Conservation (phyloP, 163 green algal genomes). For the Volvox carteri region DNA sequence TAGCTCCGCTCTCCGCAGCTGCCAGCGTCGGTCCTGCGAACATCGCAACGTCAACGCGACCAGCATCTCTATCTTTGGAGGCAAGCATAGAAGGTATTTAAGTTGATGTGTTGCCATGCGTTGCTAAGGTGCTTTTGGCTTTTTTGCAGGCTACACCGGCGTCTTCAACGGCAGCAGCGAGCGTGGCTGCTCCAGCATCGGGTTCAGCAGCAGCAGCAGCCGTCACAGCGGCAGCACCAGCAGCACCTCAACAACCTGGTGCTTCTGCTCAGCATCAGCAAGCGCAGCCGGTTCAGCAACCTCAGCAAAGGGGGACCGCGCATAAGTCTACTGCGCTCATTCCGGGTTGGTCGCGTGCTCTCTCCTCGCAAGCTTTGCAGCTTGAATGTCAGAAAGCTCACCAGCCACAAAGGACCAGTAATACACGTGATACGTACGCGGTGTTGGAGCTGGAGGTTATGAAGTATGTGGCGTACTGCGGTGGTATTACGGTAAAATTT, state of each 20-base stretch:
- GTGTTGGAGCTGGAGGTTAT: constrained; percentile 79
- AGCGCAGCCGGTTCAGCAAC: constrained; percentile 12
- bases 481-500: constrained; percentile 74
- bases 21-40: constrained; percentile 5
- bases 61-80: constrained; percentile 26
- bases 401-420: constrained; percentile 57
- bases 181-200: background rate
- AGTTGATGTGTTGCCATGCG: background rate
- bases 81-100: background rate
- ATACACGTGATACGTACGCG: constrained; percentile 58
- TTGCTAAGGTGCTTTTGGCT: background rate
- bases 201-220: background rate
- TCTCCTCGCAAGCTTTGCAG: constrained; percentile 70
- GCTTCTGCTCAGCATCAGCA: constrained; percentile 13
- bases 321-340: constrained; percentile 75
- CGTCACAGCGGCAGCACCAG: background rate
- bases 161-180: constrained; percentile 13
- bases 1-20: background rate
- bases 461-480: constrained; percentile 80
- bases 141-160: background rate
- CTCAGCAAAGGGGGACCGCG: background rate
- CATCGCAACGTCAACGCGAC: constrained; percentile 43
- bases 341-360: constrained; percentile 68
- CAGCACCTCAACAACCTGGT: background rate
- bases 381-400: constrained; percentile 75